Evolutionary conservation across 805 yeast genomes (phyloP), one percentile per base, ranked within the genome.

Genomic region (Kuraishia piskuri): DNA sequence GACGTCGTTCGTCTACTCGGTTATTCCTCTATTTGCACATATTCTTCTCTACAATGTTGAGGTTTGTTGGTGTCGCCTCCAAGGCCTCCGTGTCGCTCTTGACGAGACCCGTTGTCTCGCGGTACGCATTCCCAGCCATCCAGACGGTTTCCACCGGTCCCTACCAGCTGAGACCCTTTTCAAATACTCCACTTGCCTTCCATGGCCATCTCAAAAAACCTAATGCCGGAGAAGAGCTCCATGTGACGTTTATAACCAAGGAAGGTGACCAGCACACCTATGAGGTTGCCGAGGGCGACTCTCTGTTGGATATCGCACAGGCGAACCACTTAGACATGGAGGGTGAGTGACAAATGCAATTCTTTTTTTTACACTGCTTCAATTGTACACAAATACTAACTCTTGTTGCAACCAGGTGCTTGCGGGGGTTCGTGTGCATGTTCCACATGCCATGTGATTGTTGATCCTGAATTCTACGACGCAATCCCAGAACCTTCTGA

Each of bases 391-490:
- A n/a, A n/a, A 25, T 25, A 20, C 24, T 46, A 46, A 19, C 17
- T 14, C 22, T 8, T 14, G 24, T 7, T 9, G 7, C 12, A 31
- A 22, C 5, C 19, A 26, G 76, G 89, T 48, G 99, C 99, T 0
- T 94, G 99, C 70, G 99, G 99, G 22, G 99, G 98, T 2, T 90
- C 97, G 3, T 94, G 99, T 75, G 99, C 99, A 1, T 94, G 99
- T 68, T 90, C 97, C 4, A 94, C 99, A 0, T 94, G 99, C 66
- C 99, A 94, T 70, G 85, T 94, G 52, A 92, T 94, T 51, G 90
- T 94, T 45, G 99, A 94, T 66, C 98, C 99, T 0, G 97, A 87
- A 49, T 90, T 75, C 67, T 94, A 90, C 70, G 99, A 94, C 64
- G 79, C 73, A 50, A 80, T 94, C 58, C 96, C 94, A 9, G 98